These are phyloP conservation scores for Selenicereus undatus DNA, from an alignment of 148 eudicot genomes.

Conservation along the genomic window DNA sequence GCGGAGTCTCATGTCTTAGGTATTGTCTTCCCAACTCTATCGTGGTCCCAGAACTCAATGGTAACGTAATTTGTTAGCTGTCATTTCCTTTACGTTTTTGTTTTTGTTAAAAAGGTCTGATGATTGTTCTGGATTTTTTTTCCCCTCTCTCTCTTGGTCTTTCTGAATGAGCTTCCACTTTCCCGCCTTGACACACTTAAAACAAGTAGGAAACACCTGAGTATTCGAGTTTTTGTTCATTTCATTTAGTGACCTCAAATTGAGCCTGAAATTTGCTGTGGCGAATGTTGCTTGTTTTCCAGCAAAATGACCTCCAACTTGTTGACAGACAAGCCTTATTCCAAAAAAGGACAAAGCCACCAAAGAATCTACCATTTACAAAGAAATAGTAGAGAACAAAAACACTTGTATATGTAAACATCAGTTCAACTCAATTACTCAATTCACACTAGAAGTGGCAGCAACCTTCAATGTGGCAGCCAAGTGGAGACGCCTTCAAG, in stretches of 20 bases:
- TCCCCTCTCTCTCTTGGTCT: too few species aligned
- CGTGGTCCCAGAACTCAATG: background rate
- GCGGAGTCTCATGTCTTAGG: slow-evolving; percentile 95
- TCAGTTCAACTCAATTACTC: too few species aligned
- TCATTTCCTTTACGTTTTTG: background rate
- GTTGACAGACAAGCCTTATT: too few species aligned
- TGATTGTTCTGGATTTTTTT: background rate
- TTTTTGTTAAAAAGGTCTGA: background rate
- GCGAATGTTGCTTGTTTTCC: too few species aligned
- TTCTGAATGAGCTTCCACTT: background rate
- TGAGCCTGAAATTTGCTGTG: background rate
- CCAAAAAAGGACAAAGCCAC: too few species aligned
- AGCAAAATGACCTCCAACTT: too few species aligned
- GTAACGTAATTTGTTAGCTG: background rate
- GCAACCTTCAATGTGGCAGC: too few species aligned
- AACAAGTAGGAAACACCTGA: background rate
- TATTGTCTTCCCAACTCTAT: slow-evolving; percentile 33
- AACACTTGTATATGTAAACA: too few species aligned
- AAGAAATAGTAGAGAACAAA: too few species aligned
- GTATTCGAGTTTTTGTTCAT: background rate
- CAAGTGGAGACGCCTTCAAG: too few species aligned
- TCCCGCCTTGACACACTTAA: background rate
- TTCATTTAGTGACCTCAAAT: slow-evolving; percentile 1
- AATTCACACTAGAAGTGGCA: too few species aligned
- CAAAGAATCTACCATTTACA: too few species aligned